Conservation (phyloP, 2,329 filamentous ascomycete genomes). For the Aspergillus tubingensis region DNA sequence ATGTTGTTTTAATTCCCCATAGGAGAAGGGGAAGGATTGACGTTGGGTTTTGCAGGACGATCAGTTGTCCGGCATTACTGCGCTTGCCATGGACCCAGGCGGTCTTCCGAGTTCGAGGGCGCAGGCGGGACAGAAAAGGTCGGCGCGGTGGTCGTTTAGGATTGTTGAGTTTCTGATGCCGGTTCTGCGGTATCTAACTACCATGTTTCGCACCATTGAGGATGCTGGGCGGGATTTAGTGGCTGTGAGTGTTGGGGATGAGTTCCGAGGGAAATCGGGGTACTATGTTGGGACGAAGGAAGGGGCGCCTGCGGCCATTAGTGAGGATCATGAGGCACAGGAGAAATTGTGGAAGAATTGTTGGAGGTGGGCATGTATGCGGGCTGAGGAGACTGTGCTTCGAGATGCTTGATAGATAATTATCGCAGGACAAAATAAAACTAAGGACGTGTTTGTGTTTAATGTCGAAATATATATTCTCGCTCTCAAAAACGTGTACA, state of each 20-base stretch:
- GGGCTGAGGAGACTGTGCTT: slow-evolving; percentile 13
- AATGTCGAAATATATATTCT: too few relatives aligned
- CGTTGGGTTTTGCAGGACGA: slow-evolving; percentile 21
- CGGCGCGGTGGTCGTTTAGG: slow-evolving; percentile 10
- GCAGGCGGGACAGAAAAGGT: slow-evolving; percentile 19
- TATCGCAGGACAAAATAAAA: too few relatives aligned
- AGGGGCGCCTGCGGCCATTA: background rate
- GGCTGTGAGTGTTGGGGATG: slow-evolving; percentile 16
- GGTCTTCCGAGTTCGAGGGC: slow-evolving; percentile 22
- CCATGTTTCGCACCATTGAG: slow-evolving; percentile 17
- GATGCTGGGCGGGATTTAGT: slow-evolving; percentile 24
- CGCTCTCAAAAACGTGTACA: too few relatives aligned
- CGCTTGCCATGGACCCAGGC: slow-evolving; percentile 39
- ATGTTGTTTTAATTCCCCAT: background rate
- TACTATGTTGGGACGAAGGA: slow-evolving; percentile 20
- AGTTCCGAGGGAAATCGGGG: slow-evolving; percentile 16
- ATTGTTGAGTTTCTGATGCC: slow-evolving; percentile 21
- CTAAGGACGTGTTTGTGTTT: too few relatives aligned
- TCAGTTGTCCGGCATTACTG: slow-evolving; percentile 30
- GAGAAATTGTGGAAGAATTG: slow-evolving; percentile 21
- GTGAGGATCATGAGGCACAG: slow-evolving; percentile 9
- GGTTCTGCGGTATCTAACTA: slow-evolving; percentile 18
- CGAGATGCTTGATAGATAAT: background rate
- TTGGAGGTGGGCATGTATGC: slow-evolving; percentile 22
- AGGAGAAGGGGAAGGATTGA: background rate